phyloP scores from a whole-genome alignment of 805 yeast species.

The Teunomyces lycoperdinae region DNA sequence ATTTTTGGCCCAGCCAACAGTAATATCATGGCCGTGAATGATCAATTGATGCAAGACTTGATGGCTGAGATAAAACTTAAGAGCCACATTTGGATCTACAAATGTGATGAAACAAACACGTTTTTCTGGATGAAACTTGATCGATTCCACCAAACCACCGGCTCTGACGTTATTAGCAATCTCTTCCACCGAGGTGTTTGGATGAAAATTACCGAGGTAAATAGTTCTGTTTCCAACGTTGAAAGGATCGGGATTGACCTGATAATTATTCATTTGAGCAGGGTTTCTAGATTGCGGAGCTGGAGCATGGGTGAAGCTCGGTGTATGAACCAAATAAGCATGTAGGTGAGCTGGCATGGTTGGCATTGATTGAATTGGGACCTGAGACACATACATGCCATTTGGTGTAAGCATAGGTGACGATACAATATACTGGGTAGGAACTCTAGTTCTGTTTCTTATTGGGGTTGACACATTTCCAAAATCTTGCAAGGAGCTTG shows the following conservation, averaged over 20 bases:
- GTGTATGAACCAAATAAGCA: slow-evolving; percentile 2
- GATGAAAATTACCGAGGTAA: slow-evolving; percentile 64
- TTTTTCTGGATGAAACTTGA: slow-evolving; percentile 51
- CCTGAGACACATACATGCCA: neutral
- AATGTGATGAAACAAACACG: slow-evolving; percentile 69
- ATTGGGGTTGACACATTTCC: neutral
- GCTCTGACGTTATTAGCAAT: slow-evolving; percentile 72
- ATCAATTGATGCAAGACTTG: slow-evolving; percentile 55
- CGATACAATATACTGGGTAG: neutral
- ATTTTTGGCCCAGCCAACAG: slow-evolving; percentile 69
- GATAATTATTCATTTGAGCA: slow-evolving; percentile 3
- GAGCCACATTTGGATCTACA: slow-evolving; percentile 60
- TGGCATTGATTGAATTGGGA: neutral
- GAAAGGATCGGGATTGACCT: slow-evolving; percentile 19
- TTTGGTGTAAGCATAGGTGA: slow-evolving; percentile 5
- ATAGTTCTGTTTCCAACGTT: slow-evolving; percentile 61
- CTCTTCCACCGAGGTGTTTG: slow-evolving; percentile 65
- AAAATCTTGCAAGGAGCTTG: neutral
- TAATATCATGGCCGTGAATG: slow-evolving; percentile 59
- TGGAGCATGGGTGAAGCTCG: neutral
- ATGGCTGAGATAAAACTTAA: slow-evolving; percentile 60
- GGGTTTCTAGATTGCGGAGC: neutral
- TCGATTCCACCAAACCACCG: slow-evolving; percentile 66
- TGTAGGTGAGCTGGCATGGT: slow-evolving; percentile 1
- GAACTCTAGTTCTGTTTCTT: neutral